Evolutionary conservation across 768 basidiomycete genomes (phyloP), one percentile per base, ranked within the genome.

Genomic region (Trametes cingulata): DNA sequence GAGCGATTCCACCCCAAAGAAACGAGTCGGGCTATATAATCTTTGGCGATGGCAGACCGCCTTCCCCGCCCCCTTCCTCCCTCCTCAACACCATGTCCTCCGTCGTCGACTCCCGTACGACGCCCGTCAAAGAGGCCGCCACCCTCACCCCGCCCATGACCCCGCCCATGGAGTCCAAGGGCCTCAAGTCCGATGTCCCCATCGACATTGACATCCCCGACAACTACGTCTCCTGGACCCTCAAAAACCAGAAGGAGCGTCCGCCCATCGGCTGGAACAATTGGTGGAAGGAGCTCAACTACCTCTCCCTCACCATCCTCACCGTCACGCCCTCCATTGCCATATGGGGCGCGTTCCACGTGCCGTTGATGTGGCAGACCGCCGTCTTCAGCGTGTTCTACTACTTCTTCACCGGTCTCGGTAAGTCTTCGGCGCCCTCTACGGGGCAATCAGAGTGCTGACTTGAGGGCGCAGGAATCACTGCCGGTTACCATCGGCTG

Each of bases 401-500:
- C 75, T 91, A 91, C 73, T 90, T 82, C 71, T 76, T 87, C 71
- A 91, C 89, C 8, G 96, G 95, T 37, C 81, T 96, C 15, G 93
- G 91, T 86, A 71, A 65, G 83, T 78, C 22, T 50, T 39, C 27
- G 10, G 14, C 22, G 7, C 10, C 15, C 24, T 24, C 10, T 22
- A 33, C 39, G 6, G 5, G 39, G 22, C 40, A 45, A 52, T 40
- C 52, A 37, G 15, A n/a, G n/a, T 41, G 27, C 77, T 65, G 29
- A 76, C 76, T 5, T 14, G 52, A n/a, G n/a, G n/a, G 29, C 51
- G 9, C 52, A 86, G 85, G 92, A 24, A 93, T 95, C 60, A 94
- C 92, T 0, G 92, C 91, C 10, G 96, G 97, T 12, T 99, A 98
- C 76, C 97, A 99, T 70, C 87, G 97, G 58, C 82, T 98, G 0